Evolutionary conservation across 345 rosid species (phyloP).

Genomic region (Eucalyptus pumila): DNA sequence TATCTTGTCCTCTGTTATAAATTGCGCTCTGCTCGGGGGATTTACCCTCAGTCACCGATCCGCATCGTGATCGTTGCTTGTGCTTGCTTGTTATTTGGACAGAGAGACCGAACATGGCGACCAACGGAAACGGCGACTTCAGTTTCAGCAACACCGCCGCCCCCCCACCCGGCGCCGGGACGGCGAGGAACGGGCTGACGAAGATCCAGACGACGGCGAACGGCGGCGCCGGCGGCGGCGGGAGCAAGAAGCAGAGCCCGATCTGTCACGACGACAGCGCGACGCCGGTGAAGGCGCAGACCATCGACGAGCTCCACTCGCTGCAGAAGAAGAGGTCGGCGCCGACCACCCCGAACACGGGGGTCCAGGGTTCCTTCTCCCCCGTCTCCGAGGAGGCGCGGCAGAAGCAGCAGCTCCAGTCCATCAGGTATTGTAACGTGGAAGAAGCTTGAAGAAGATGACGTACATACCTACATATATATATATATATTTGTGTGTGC

Average conservation of each 20-base stretch:
- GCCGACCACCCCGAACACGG: constrained; percentile 59
- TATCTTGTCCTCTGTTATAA: background rate
- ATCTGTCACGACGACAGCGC: constrained; percentile 70
- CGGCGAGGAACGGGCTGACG: constrained; percentile 15
- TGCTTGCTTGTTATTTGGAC: background rate
- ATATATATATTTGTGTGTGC: too few species aligned
- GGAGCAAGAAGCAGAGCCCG: constrained; percentile 8
- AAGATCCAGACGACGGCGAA: constrained; percentile 37
- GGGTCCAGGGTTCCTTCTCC: constrained; percentile 25
- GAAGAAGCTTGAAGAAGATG: background rate
- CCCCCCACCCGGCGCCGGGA: background rate
- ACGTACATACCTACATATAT: too few species aligned
- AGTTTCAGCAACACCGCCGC: constrained; percentile 3
- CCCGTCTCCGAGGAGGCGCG: constrained; percentile 61
- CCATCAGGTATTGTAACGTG: constrained; percentile 48
- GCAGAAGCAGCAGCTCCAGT: constrained; percentile 80
- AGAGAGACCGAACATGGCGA: constrained; percentile 6
- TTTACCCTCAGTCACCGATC: background rate
- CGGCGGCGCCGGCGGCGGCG: background rate
- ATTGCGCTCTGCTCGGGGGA: background rate
- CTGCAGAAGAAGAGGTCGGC: constrained; percentile 83
- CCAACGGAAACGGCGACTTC: constrained; percentile 16
- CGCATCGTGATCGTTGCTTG: background rate
- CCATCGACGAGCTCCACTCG: constrained; percentile 91
- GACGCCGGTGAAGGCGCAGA: constrained; percentile 68